Base-by-base conservation (phyloP, 345 rosid genomes). In the Murraya koenigii region DNA sequence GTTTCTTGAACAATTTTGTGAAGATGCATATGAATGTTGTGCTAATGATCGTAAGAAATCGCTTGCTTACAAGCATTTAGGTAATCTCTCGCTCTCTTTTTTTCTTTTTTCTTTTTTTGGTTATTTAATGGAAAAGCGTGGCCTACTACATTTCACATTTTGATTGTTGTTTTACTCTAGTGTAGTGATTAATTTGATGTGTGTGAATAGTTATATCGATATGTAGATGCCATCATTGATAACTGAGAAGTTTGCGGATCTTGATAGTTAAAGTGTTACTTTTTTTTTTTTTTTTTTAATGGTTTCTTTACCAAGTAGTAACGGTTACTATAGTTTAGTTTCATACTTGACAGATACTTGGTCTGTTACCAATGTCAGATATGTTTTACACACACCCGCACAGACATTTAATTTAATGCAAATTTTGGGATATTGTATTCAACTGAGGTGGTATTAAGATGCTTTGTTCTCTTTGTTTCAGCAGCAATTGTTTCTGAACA, bases 41-140 rank as follows among this genome's bases (percentile, higher is more conserved):
- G 84, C 89, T 38, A 75, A 80, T 35, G 93, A 91, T 76, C 75
- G 82, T 35, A 92, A 87, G 88, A 91, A 88, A 68, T 81, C 87
- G 60, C 86, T 93, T 79, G 84, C 83, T 69, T 95, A 93, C 89
- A 87, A 91, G 71, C 95, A 95, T 76, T 85, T 93, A 0, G 87
- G 99, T 93, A 84, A 64, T 59, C 64, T 47, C 63, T 25, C 38
- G 52, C 56, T 73, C 23, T 15, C 1, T 11, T 14, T 10, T 2
- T 38, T 38, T 2, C 10, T 3, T 39, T 3, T 9, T 3, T 44
- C 1, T 44, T 1, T 13, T 26, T 35, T 7, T 17, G 10, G 1
- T 19, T 41, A 2, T 59, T 73, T 58, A 55, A 30, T n/a, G 35
- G 8, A 32, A 33, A 8, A 36, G 35, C n/a, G 7, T 22, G 2